Evolutionary conservation across 2,329 filamentous ascomycete genomes (phyloP), one percentile per base, ranked within the genome.

Genomic region (Parastagonospora avenae): DNA sequence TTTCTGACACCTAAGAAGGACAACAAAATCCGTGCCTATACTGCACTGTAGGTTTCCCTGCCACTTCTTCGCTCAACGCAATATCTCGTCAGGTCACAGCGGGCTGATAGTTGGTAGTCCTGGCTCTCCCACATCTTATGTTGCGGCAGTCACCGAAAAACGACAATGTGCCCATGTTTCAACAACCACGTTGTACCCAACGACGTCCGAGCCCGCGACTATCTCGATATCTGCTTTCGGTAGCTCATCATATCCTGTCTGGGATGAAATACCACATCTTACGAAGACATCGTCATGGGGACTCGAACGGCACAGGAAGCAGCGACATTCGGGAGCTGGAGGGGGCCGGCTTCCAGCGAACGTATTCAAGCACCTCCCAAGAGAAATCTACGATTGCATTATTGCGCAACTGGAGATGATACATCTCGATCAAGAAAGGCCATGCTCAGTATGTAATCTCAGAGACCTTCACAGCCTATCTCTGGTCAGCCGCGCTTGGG

Each of bases 401-500:
- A 55, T 85, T 9, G 68, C 75, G 30, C 79, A 83, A 48, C 62
- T 85, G 32, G 75, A 81, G 46, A 60, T 66, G 8, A 58, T 81
- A 24, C 78, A 85, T 39, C 57, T 57, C 33, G 51, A 11, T 29
- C 56, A 61, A 12, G 50, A 64, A 3, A 59, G 63, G 16, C 74
- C 79, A 30, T 84, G 83, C 63, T 71, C 78, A 38, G 78, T 79
- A 46, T 84, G 82, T 59, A 82, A 81, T 54, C 74, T 83, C 55
- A 75, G 76, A 48, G 83, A 86, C 62, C 65, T 86, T 15, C 75
- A 77, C 55, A 77, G 77, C 41, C 70, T 85, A 28, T 77, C 80
- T 41, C 66, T 84, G 54, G 82, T 80, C 14, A 83, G 79, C 57
- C 80, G 80, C 46, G 70, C 76, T n/a, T 86, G 82, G 83, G 78